Conservation (phyloP, 2,329 filamentous ascomycete genomes). For the Aphanoascus verrucosus region DNA sequence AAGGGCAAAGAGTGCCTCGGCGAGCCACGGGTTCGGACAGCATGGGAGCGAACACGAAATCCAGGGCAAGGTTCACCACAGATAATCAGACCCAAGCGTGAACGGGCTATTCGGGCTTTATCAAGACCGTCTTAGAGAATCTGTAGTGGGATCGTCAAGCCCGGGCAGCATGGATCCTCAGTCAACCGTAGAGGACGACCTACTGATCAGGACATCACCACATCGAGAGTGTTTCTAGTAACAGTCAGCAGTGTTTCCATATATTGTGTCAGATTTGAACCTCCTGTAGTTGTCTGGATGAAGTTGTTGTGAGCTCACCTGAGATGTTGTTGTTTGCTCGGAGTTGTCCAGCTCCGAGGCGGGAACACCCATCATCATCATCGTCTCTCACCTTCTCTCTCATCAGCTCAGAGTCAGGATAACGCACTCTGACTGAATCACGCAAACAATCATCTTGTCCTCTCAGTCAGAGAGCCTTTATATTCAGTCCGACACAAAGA, state of each 20-base stretch:
- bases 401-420: background rate
- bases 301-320: background rate
- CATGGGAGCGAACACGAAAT: too few species aligned
- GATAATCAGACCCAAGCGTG: background rate
- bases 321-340: background rate
- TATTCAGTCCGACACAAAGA: background rate
- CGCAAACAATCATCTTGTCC: background rate
- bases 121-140: too few species aligned
- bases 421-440: background rate
- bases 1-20: background rate
- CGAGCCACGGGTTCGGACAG: too few species aligned
- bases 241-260: background rate
- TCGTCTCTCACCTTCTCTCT: background rate
- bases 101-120: too few species aligned
- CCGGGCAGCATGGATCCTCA: conserved; percentile 1
- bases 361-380: background rate
- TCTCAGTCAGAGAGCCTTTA: background rate
- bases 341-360: background rate
- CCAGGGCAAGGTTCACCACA: background rate
- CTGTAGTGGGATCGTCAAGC: background rate
- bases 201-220: background rate
- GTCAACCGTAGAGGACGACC: background rate
- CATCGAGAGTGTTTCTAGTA: conserved; percentile 1
- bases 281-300: background rate
- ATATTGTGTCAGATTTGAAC: too few species aligned